These are phyloP conservation scores for Trichoderma erinaceum DNA, from an alignment of 495 filamentous ascomycete genomes.

Conservation along the genomic window DNA sequence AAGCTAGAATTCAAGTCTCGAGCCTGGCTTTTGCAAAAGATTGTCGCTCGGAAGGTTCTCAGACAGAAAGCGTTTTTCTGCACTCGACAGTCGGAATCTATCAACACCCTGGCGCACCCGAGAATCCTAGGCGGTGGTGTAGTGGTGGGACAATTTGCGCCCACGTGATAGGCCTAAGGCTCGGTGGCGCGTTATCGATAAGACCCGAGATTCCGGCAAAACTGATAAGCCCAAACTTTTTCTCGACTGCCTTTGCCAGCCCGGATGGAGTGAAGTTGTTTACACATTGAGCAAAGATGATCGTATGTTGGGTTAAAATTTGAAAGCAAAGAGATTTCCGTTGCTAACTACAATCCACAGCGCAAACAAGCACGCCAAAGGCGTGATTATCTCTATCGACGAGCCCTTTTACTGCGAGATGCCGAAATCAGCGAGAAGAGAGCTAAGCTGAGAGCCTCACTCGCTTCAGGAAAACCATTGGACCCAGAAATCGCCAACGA, in stretches of 20 bases:
- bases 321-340: background rate
- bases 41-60: background rate
- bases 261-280: background rate
- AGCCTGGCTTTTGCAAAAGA: background rate
- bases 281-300: slow-evolving; percentile 23
- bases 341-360: slow-evolving; percentile 29
- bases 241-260: slow-evolving; percentile 2
- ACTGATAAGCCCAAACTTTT: slow-evolving; percentile 24
- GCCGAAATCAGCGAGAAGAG: slow-evolving; percentile 90
- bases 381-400: slow-evolving; percentile 90
- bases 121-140: background rate
- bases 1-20: background rate
- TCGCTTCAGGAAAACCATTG: slow-evolving; percentile 75
- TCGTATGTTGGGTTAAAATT: slow-evolving; percentile 23
- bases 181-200: slow-evolving; percentile 16
- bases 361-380: slow-evolving; percentile 76
- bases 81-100: slow-evolving; percentile 1
- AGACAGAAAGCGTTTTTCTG: slow-evolving; percentile 11
- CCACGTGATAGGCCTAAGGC: slow-evolving; percentile 14
- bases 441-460: slow-evolving; percentile 73
- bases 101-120: background rate
- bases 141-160: slow-evolving; percentile 11
- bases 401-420: slow-evolving; percentile 63
- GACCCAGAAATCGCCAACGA: slow-evolving; percentile 86
- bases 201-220: slow-evolving; percentile 10